phyloP scores from a whole-genome alignment of 106 monocot species.

The Apostasia ramifera region DNA sequence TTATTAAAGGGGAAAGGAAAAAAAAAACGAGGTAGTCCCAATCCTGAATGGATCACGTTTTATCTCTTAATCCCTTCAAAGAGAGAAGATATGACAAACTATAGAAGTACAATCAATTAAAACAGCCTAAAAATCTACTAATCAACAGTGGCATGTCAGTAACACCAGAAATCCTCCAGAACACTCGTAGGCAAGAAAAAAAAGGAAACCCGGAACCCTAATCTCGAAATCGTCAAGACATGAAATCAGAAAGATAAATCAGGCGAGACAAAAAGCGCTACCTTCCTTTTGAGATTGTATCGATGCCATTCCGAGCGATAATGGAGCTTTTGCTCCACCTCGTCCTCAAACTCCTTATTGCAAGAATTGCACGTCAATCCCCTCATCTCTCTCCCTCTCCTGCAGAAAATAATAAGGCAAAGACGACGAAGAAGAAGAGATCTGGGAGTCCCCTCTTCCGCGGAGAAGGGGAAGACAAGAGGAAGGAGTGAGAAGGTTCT shows the following conservation, averaged over 20 bases:
- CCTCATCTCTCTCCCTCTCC: conserved; percentile 31
- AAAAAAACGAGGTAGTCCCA: too few relatives aligned
- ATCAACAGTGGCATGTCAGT: too few relatives aligned
- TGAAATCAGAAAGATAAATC: conserved; percentile 1
- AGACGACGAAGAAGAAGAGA: not conserved
- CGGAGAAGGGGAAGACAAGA: not conserved
- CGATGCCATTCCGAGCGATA: conserved; percentile 94
- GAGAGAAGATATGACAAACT: too few relatives aligned
- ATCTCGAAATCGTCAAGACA: not conserved
- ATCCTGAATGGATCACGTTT: too few relatives aligned
- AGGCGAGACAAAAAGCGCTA: conserved; percentile 9
- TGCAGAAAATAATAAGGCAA: not conserved
- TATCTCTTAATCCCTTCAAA: too few relatives aligned
- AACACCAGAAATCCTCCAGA: too few relatives aligned
- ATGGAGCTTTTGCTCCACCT: conserved; percentile 66
- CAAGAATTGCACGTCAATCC: conserved; percentile 76
- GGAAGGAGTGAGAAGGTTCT: not conserved
- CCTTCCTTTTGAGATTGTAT: conserved; percentile 98
- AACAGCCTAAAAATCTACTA: too few relatives aligned
- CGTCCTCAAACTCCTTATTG: conserved; percentile 73
- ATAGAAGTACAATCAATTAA: too few relatives aligned
- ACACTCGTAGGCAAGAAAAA: not conserved
- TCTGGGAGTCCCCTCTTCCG: not conserved
- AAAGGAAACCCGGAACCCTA: not conserved
- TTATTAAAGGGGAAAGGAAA: too few relatives aligned